These are phyloP conservation scores for Termitomyces sp. DNA, from an alignment of 768 basidiomycete species.

Conservation along the genomic window DNA sequence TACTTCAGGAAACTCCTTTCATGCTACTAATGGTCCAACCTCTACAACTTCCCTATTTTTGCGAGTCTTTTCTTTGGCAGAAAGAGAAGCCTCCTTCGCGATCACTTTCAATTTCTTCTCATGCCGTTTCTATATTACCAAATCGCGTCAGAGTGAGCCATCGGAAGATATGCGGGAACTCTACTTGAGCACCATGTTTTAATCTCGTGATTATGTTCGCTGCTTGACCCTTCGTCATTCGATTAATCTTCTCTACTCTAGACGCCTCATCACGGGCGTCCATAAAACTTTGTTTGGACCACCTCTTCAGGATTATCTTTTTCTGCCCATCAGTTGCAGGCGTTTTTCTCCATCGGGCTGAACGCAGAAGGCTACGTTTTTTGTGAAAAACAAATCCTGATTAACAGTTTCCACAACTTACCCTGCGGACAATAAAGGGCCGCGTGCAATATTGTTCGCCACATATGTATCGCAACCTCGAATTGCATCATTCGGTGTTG, in stretches of 20 bases:
- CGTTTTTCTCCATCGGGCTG: slow-evolving; percentile 59
- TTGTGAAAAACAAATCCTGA: not conserved
- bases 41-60: slow-evolving; percentile 48
- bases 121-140: slow-evolving; percentile 41
- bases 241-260: slow-evolving; percentile 27
- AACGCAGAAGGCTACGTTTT: slow-evolving; percentile 46
- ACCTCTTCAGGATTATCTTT: slow-evolving; percentile 47
- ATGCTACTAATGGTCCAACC: slow-evolving; percentile 48
- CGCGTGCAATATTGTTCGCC: slow-evolving; percentile 45
- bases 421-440: slow-evolving; percentile 41
- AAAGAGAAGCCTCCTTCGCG: slow-evolving; percentile 26
- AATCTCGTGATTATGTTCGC: slow-evolving; percentile 73
- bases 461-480: slow-evolving; percentile 69
- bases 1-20: not conserved
- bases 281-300: slow-evolving; percentile 25
- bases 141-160: not conserved
- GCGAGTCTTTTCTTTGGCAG: slow-evolving; percentile 45
- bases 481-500: slow-evolving; percentile 53
- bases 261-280: slow-evolving; percentile 15
- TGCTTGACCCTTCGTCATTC: slow-evolving; percentile 73
- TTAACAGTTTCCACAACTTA: slow-evolving; percentile 19
- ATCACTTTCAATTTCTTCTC: slow-evolving; percentile 43
- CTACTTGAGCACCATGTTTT: slow-evolving; percentile 71
- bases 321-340: slow-evolving; percentile 63
- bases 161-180: not conserved